Evolutionary conservation across 352 stramenopile genomes (phyloP), one percentile per base, ranked within the genome.

Genomic region (Stramenopiles sp.): DNA sequence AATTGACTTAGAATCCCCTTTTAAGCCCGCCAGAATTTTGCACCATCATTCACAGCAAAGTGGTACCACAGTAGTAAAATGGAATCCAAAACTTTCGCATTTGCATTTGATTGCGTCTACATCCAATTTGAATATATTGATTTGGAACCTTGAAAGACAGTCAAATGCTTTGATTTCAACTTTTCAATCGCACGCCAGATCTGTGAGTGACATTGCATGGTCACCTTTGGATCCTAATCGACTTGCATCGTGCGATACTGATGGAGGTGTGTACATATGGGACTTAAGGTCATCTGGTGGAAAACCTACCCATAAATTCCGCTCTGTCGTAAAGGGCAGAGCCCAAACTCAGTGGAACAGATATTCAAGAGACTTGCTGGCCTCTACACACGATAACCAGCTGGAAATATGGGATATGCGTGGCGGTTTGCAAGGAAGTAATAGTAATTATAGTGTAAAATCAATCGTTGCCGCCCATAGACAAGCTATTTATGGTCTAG

Each of bases 221-320:
- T 91, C 88, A 0, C 89, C 88, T 0, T 87, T 86, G 44, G 89
- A 92, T 81, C 89, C 89, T 31, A 90, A 85, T 67, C 80, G 93
- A 67, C 84, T 94, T 55, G 90, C 90, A n/a, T 92, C 89, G 22
- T 91, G 88, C 83, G 91, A 88, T 0, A 88, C 88, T 0, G 89
- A 93, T 83, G 87, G 87, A 4, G 92, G 91, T 85, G 92, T 89
- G 30, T 85, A 92, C 75, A 39, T 94, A 44, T 94, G 90, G 90
- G 90, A 94, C 81, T 85, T 90, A 67, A 87, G 90, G n/a, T 87
- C 89, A n/a, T 87, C 89, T n/a, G n/a, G n/a, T 1, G 85, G 89
- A 75, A 85, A 88, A 76, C 89, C 89, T 30, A 86, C 90, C 7
- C 89, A 91, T 82, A 92, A 88, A 29, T 84, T 94, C 4, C 86